Percentiles rank a stretch among this genome's conserved stretches.
These are phyloP conservation scores for Paramecium sonneborni DNA, from an alignment of 73 alveolate species.

Conservation along the genomic window DNA sequence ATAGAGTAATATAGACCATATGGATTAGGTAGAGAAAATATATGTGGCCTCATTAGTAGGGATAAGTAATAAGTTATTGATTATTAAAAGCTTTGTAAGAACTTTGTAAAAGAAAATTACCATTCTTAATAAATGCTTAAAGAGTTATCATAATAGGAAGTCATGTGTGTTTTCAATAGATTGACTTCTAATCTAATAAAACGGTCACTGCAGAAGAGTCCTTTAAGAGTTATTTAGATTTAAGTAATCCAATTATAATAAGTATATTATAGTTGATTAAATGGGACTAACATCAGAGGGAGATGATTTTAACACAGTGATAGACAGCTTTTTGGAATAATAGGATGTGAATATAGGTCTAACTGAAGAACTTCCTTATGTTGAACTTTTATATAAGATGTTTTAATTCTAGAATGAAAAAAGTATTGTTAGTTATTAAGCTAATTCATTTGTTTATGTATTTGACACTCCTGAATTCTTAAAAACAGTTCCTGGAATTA, in stretches of 20 bases:
- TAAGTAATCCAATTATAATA: background rate
- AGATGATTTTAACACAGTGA: background rate
- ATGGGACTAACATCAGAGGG: background rate
- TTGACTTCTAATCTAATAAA: background rate
- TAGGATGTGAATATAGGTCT: background rate
- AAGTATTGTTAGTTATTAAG: background rate
- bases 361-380: background rate
- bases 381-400: background rate
- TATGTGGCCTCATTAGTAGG: background rate
- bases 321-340: background rate
- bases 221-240: background rate
- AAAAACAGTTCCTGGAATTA: background rate
- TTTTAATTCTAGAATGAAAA: background rate
- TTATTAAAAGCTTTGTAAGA: background rate
- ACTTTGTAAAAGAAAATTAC: background rate
- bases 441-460: background rate
- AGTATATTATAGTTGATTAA: background rate
- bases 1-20: background rate
- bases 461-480: constrained; percentile 26
- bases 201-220: background rate
- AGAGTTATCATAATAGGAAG: background rate
- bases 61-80: background rate
- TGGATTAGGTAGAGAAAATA: background rate
- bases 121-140: background rate
- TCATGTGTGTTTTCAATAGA: constrained; percentile 1